Base-by-base conservation (phyloP, 1,139 yeast genomes). In the Geotrichum europaeum region DNA sequence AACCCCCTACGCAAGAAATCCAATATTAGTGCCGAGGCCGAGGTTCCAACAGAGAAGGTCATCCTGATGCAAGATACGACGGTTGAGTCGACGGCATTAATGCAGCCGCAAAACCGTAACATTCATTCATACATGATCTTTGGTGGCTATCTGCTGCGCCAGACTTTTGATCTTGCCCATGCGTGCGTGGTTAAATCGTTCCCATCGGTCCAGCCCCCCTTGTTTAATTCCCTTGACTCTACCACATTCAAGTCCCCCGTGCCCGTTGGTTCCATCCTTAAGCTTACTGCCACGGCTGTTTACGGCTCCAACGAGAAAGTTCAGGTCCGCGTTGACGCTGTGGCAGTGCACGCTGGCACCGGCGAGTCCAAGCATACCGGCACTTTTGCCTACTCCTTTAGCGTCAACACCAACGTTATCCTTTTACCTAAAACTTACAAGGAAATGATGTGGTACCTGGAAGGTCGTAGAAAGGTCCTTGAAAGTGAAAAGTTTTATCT, bases 91-190 rank as follows among this genome's bases (percentile, higher is more conserved):
- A 40, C 25, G 3, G 25, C 49, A 3, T 18, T 53, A 9, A 53
- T 53, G 55, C 49, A 53, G n/a, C 55, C 55, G n/a, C 55, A 53
- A n/a, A 36, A 36, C 34, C 49, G 55, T n/a, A 53, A 53, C 55
- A 53, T 53, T 53, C 55, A 53, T 15, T 47, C 40, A 7, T 36
- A 45, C n/a, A 53, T 53, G 55, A 53, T 53, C 13, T 53, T 53
- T 53, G 55, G 55, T 15, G 55, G 55, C 18, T 53, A 53, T 13
- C 34, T 53, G n/a, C 55, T 53, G 36, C 55, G 43, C 3, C 55
- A 53, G 22, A 53, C 55, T n/a, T 47, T 36, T 15, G 55, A 53
- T 53, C 34, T 53, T 3, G 55, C 55, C 25, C 55, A 53, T 24
- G 40, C 55, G 9, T 53, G 55, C 25, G 22, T 53, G 24, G 40